Evolutionary conservation across 163 green algal genomes (phyloP).

Genomic region (Coccomyxa subellipsoidea): DNA sequence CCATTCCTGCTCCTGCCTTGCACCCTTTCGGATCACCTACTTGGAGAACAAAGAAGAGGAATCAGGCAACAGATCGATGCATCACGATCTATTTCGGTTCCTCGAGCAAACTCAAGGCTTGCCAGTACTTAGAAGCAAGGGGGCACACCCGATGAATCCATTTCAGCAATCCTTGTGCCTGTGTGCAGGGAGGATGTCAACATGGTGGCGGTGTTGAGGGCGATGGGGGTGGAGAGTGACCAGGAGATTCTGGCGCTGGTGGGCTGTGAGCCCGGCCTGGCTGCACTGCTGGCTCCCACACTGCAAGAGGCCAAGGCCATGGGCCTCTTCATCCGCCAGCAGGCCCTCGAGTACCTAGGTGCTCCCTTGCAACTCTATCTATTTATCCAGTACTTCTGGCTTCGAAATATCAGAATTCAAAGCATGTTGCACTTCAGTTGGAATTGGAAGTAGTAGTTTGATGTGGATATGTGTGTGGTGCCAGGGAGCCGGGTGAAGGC

Average conservation of each 20-base stretch:
- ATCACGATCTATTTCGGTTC: too few species aligned
- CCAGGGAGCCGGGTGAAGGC: background rate
- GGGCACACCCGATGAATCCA: too few species aligned
- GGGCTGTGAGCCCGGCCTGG: slow-evolving; percentile 47
- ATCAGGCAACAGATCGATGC: too few species aligned
- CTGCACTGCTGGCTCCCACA: slow-evolving; percentile 49
- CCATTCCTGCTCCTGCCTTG: background rate
- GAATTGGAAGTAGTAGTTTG: too few species aligned
- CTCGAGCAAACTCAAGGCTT: too few species aligned
- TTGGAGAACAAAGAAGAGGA: too few species aligned
- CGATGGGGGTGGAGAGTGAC: slow-evolving; percentile 93
- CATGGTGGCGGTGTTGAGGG: slow-evolving; percentile 86
- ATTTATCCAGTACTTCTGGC: background rate
- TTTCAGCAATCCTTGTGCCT: too few species aligned
- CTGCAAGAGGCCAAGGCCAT: slow-evolving; percentile 58
- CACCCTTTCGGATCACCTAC: background rate
- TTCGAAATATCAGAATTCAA: too few species aligned
- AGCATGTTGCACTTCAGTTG: background rate
- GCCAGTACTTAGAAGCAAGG: too few species aligned
- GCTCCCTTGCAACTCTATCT: background rate
- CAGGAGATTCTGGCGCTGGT: slow-evolving; percentile 92
- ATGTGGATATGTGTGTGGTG: background rate
- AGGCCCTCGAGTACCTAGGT: slow-evolving; percentile 91
- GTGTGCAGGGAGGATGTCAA: slow-evolving; percentile 77
- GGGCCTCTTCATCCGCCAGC: slow-evolving; percentile 74